Base-by-base conservation (phyloP, 2,329 filamentous ascomycete genomes). In the Sarocladium oryzae region DNA sequence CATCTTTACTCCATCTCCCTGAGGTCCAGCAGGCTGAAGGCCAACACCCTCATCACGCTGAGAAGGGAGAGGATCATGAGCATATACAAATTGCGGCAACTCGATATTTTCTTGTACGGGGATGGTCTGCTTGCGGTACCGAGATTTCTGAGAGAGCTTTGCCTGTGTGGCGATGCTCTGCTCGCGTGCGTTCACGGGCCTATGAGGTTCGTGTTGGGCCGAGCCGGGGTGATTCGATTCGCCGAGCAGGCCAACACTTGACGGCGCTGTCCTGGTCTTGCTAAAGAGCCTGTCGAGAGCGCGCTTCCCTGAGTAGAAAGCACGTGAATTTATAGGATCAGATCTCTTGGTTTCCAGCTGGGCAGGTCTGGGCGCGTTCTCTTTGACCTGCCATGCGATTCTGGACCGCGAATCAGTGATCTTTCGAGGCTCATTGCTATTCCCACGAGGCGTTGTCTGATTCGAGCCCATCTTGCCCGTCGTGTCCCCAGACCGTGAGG, bases 221-320 rank as follows among this genome's bases (percentile, higher is more conserved):
- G 20, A 8, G 28, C 20, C 28, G 4, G 41, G 50, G 4, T 59
- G 52, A 15, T 55, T 54, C 50, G 60, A 51, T 21, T 57, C 51
- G 20, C 53, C 57, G 10, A 54, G 53, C 37, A 48, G 11, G 4
- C 16, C 43, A 11, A 48, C 43, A 32, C 52, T 53, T 13, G 54
- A 57, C 26, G 52, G 24, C 43, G 64, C 68, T 11, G 62, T 66
- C 23, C 62, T 63, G 26, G 60, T 56, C 50, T 62, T 70, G 49
- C 70, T 71, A 60, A 78, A 84, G 21, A 83, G 58, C 21, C 68
- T 70, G 61, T 85, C 82, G 6, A 85, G 65, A 9, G 69, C 64
- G 55, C 67, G 75, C 60, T 84, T 85, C 21, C 69, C 72, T 3
- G 68, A 66, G 49, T 71, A 66, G 54, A 85, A 82, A 9, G 64